These are phyloP conservation scores for Xylaria sp. DNA, from an alignment of 495 filamentous ascomycete genomes.

Conservation along the genomic window DNA sequence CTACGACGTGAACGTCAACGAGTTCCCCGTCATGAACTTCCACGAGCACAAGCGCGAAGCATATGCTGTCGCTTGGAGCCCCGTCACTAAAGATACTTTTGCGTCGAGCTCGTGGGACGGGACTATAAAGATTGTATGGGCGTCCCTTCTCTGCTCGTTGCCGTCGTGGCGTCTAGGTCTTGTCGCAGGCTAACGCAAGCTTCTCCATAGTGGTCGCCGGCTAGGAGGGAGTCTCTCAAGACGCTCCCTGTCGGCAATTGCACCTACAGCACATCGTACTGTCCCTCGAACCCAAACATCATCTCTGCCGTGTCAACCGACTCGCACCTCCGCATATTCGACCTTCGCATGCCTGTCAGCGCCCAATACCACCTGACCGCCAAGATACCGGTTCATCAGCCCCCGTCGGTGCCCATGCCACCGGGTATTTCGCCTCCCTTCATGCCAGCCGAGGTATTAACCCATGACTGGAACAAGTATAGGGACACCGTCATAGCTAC, in stretches of 20 bases:
- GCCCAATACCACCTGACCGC: constrained; percentile 82
- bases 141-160: constrained; percentile 5
- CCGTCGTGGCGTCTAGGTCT: not conserved
- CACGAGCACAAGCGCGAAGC: constrained; percentile 91
- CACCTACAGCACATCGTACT: constrained; percentile 86
- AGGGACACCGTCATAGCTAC: constrained; percentile 80
- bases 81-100: constrained; percentile 88
- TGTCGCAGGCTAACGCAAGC: constrained; percentile 23
- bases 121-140: constrained; percentile 78
- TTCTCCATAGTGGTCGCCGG: constrained; percentile 72
- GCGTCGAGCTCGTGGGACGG: constrained; percentile 93
- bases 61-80: constrained; percentile 91
- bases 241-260: constrained; percentile 90
- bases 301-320: constrained; percentile 85
- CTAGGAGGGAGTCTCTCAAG: constrained; percentile 69
- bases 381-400: constrained; percentile 77
- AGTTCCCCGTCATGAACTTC: constrained; percentile 87
- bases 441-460: constrained; percentile 74
- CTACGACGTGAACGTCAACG: constrained; percentile 77
- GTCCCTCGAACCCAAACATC: constrained; percentile 77
- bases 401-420: constrained; percentile 50
- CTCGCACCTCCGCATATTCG: constrained; percentile 85
- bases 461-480: constrained; percentile 99
- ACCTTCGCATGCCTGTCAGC: constrained; percentile 80
- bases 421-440: constrained; percentile 42